These are phyloP conservation scores for Colletotrichum camelliae DNA, from an alignment of 2,329 filamentous ascomycete genomes.

Conservation along the genomic window DNA sequence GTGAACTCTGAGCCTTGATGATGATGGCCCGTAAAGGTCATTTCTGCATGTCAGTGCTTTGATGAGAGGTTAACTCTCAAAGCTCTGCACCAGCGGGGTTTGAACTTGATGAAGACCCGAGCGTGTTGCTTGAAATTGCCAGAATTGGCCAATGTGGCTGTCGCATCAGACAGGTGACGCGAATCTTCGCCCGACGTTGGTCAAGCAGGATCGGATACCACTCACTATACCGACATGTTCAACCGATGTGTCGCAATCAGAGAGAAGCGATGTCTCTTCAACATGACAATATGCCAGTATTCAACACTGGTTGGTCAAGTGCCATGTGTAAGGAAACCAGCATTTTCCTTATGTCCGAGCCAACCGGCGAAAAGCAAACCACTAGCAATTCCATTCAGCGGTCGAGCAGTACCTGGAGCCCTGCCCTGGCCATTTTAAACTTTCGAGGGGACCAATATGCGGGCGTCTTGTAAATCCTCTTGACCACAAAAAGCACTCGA, in stretches of 20 bases:
- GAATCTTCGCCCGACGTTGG: background rate
- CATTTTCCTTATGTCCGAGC: background rate
- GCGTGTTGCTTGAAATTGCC: background rate
- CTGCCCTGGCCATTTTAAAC: constrained; percentile 8
- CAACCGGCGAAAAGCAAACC: background rate
- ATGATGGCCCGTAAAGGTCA: background rate
- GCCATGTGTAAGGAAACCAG: background rate
- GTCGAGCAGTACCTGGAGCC: background rate
- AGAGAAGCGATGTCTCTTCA: background rate
- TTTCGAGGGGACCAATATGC: constrained; percentile 1
- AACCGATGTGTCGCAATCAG: background rate
- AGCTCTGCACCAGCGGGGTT: background rate
- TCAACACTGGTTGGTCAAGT: background rate
- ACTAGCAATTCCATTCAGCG: background rate
- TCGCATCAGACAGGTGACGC: background rate
- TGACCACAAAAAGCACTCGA: constrained; percentile 11
- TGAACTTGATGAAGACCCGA: background rate
- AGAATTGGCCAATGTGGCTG: background rate
- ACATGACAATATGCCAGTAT: background rate
- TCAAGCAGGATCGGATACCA: background rate
- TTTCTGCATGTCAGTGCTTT: background rate
- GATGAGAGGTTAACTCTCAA: background rate
- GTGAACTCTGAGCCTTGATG: background rate
- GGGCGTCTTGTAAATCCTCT: constrained; percentile 14
- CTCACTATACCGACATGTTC: background rate